Evolutionary conservation across 2,329 filamentous ascomycete genomes (phyloP), one percentile per base, ranked within the genome.

Genomic region (Fusarium albosuccineum): DNA sequence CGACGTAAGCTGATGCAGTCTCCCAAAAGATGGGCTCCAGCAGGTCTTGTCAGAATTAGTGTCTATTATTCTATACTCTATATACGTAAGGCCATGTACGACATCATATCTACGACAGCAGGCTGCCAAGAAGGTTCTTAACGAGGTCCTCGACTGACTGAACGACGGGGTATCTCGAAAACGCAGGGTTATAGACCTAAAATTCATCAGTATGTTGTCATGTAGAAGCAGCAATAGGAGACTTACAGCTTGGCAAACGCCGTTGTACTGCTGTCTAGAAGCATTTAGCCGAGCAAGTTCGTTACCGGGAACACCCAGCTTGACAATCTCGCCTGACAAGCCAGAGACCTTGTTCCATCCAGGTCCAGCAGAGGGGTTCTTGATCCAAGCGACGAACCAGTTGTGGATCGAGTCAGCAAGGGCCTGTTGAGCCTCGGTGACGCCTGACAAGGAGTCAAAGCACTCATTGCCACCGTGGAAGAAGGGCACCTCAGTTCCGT

Each of bases 401-500:
- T 75, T 72, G 49, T 82, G 77, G 30, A 79, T 78, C 10, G 73
- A 80, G 57, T 82, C 79, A 4, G 81, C 81, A 11, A 82, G 70
- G 1, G 75, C 77, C 54, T 82, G 81, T 52, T 82, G 71, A 1
- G 71, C 78, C 0, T 68, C 66, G 3, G 80, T 82, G 11, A 82
- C 79, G 7, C 66, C 70, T 2, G 57, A 41, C 0, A 78, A 66
- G 0, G 67, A 62, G 11, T 71, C 67, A 55, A 82, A 82, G 61
- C 77, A 81, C 61, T 81, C 80, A 33, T 82, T 82, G 7, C 81
- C 81, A 14, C 81, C 81, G 37, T 81, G 75, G 72, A 82, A 82
- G 71, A 82, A 82, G n/a, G 81, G 78, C 0, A 82, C 79, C 60
- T 82, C 71, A 5, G 71, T 73, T 1, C 71, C 71, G 52, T 73